Evolutionary conservation across 352 stramenopile species (phyloP), one percentile per base, ranked within the genome.

Genomic region (Blastocystis sp.): DNA sequence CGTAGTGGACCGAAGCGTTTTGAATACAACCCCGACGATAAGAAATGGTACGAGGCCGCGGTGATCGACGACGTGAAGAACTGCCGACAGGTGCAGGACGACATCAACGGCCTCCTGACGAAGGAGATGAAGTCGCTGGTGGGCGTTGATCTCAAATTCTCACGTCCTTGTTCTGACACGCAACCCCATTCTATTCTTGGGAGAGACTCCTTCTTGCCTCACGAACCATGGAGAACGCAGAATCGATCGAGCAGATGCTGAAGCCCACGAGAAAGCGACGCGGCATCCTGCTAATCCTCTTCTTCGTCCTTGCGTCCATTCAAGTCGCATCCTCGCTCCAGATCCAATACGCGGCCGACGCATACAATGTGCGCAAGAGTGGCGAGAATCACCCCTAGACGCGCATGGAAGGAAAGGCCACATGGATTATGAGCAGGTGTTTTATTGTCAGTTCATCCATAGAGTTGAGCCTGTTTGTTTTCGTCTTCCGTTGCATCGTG

Each of bases 1-100:
- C 19, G 56, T 89, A 88, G 93, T 90, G 93, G 93, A 1, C 94
- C 94, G 38, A 94, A 94, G 89, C 92, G 93, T 48, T 97, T 96
- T 89, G 92, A 96, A 89, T 95, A 92, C 84, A 91, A 96, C 48
- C 86, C 89, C 9, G 90, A 90, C 62, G 91, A 89, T 17, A 90
- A 91, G 43, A 91, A 91, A 71, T 96, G 93, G 93, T 74, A 93
- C 74, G 95, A 94, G 90, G 95, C 92, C 67, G 90, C 92, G 53
- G 93, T 95, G 76, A 88, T 80, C 67, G 91, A 89, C 62, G 91
- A 91, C 17, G 74, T 84, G 23, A 84, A 84, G 74, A 84, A 84
- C 48, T 40, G 52, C 19, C 28, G 74, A 62, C 65, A 62, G 23
- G 74, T 84, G 11, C 67, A 84, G 40, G 74, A 84, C 17, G 93